Percentiles rank a stretch among this genome's conserved stretches.
Evolutionary conservation across 805 yeast species (phyloP).

Genomic region (Candida jianshihensis): DNA sequence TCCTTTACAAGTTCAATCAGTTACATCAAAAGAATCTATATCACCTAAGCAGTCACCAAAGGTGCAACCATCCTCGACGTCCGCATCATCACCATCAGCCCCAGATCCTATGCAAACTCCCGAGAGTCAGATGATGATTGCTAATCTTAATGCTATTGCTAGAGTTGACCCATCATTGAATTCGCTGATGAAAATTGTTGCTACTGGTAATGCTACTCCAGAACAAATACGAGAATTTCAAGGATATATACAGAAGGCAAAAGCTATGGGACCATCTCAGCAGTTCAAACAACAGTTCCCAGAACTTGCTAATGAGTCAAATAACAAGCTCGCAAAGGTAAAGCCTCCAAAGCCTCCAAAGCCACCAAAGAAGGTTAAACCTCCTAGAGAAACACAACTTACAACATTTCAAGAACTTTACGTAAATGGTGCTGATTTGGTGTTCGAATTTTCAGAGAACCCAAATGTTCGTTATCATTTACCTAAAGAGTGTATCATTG

Average conservation of each 20-base stretch:
- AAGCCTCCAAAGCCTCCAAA: slow-evolving; percentile 9
- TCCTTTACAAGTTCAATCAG: slow-evolving; percentile 7
- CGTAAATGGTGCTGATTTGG: slow-evolving; percentile 59
- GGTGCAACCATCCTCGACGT: slow-evolving; percentile 1
- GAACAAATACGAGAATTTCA: slow-evolving; percentile 76
- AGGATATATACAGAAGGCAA: slow-evolving; percentile 70
- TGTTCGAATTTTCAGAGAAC: slow-evolving; percentile 81
- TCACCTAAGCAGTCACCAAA: not conserved
- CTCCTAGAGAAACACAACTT: slow-evolving; percentile 45
- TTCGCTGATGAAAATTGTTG: slow-evolving; percentile 75
- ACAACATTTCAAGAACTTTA: slow-evolving; percentile 77
- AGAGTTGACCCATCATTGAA: slow-evolving; percentile 61
- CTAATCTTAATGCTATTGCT: slow-evolving; percentile 79
- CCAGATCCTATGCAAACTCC: slow-evolving; percentile 44
- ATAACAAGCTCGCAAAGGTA: slow-evolving; percentile 10
- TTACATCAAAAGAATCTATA: not conserved
- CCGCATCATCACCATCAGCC: slow-evolving; percentile 16
- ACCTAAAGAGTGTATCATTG: slow-evolving; percentile 74
- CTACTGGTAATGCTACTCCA: slow-evolving; percentile 69
- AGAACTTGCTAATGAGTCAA: slow-evolving; percentile 3
- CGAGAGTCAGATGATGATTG: slow-evolving; percentile 75
- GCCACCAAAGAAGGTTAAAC: slow-evolving; percentile 8
- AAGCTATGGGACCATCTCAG: slow-evolving; percentile 58
- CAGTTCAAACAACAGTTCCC: slow-evolving; percentile 27
- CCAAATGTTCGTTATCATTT: slow-evolving; percentile 65